A percentile compares a stretch with the other conserved stretches of the same genome.
Evolutionary conservation across 768 basidiomycete species (phyloP).

Genomic region (Suillus bovinus): DNA sequence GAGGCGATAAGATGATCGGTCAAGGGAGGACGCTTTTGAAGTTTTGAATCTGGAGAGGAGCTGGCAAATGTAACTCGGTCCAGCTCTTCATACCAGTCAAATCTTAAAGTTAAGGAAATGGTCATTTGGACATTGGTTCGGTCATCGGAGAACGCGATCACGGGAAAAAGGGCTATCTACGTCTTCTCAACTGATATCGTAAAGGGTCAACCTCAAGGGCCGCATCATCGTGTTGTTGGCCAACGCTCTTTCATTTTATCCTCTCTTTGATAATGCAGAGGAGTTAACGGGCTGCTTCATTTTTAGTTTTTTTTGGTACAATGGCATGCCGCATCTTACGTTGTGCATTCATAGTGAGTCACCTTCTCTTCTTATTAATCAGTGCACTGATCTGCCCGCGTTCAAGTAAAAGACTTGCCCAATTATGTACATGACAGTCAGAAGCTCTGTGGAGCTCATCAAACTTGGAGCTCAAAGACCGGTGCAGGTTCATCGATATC

Average conservation of each 20-base stretch:
- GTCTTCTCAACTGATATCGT: background rate
- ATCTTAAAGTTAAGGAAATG: background rate
- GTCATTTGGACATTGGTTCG: background rate
- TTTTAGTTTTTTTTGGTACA: background rate
- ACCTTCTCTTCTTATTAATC: background rate
- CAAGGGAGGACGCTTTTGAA: background rate
- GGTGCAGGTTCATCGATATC: background rate
- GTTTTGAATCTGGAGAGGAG: background rate
- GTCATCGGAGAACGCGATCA: background rate
- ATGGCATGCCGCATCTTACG: background rate
- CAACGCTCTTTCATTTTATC: conserved; percentile 28
- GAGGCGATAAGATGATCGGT: background rate
- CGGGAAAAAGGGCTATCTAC: background rate
- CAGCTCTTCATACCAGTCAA: background rate
- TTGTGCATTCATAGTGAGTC: background rate
- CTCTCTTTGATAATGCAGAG: background rate
- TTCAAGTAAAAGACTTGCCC: background rate
- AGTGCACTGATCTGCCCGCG: background rate
- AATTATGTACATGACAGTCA: background rate
- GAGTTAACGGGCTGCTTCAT: background rate
- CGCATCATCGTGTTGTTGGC: background rate
- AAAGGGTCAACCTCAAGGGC: background rate
- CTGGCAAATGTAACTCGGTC: background rate
- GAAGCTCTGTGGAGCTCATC: background rate
- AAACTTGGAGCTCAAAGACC: background rate